A percentile compares a stretch with the other conserved stretches of the same genome.
These are phyloP conservation scores for Neurospora crassa DNA, from an alignment of 2,329 filamentous ascomycete genomes.

Conservation along the genomic window DNA sequence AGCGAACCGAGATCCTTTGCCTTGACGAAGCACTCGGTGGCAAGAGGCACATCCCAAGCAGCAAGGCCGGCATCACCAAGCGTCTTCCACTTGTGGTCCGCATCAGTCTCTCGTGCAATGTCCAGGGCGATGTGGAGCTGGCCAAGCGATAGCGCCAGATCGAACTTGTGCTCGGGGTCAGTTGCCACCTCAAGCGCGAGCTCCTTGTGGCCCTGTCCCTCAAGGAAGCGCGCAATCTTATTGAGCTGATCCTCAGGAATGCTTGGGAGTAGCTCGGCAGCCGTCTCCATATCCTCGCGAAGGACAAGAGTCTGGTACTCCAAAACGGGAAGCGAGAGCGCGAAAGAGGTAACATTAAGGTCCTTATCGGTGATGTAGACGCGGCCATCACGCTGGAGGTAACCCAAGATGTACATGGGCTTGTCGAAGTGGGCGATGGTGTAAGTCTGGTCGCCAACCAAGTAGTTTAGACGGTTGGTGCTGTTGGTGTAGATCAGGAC, in stretches of 20 bases:
- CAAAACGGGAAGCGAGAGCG: conserved; percentile 81
- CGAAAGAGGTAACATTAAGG: conserved; percentile 81
- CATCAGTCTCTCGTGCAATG: conserved; percentile 72
- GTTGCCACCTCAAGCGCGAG: conserved; percentile 90
- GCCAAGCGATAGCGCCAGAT: conserved; percentile 74
- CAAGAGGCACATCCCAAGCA: conserved; percentile 78
- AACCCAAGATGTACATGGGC: conserved; percentile 88
- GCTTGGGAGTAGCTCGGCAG: conserved; percentile 70
- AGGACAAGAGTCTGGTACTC: conserved; percentile 97
- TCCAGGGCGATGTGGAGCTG: conserved; percentile 79
- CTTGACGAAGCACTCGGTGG: conserved; percentile 85
- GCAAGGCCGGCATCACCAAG: conserved; percentile 85
- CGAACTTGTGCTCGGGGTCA: conserved; percentile 92
- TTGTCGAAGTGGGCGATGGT: conserved; percentile 96
- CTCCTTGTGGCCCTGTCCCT: conserved; percentile 95
- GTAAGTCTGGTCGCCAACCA: conserved; percentile 96
- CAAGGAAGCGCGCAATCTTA: conserved; percentile 95
- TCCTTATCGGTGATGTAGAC: conserved; percentile 97
- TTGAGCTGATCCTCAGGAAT: conserved; percentile 92
- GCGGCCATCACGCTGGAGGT: conserved; percentile 81
- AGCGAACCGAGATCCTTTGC: conserved; percentile 86
- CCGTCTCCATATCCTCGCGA: conserved; percentile 85
- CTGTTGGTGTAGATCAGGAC: conserved; percentile 98
- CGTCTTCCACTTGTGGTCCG: conserved; percentile 97
- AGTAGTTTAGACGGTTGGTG: conserved; percentile 93